These are phyloP conservation scores for Retiboletus flavoniger DNA, from an alignment of 1,284 basidiomycete species.

Conservation along the genomic window DNA sequence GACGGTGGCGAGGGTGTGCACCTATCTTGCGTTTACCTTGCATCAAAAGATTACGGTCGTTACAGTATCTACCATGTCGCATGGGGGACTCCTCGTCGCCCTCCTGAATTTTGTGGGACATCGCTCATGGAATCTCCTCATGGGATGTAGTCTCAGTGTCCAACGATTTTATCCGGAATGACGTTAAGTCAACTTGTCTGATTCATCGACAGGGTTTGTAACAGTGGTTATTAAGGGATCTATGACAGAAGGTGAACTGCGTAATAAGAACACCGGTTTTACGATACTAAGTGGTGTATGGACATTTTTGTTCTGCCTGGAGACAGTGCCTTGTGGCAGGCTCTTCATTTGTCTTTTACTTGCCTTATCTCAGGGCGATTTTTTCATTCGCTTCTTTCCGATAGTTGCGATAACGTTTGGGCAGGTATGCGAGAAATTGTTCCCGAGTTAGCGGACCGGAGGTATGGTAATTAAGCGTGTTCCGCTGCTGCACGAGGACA, in stretches of 20 bases:
- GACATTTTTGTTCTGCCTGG: not conserved
- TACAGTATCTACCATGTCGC: conserved; percentile 59
- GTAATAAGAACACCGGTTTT: not conserved
- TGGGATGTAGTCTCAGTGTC: conserved; percentile 49
- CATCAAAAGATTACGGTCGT: not conserved
- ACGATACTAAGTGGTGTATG: not conserved
- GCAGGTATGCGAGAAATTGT: not conserved
- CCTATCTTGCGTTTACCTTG: not conserved
- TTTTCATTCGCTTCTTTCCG: not conserved
- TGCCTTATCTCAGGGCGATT: not conserved
- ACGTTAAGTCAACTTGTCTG: not conserved
- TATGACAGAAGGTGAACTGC: not conserved
- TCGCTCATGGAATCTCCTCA: conserved; percentile 43
- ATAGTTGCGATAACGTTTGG: conserved; percentile 4
- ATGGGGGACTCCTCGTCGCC: conserved; percentile 57
- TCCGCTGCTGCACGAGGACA: conserved; percentile 8
- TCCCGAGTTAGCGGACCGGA: not conserved
- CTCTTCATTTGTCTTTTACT: not conserved
- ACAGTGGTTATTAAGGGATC: conserved; percentile 9
- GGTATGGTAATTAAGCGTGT: not conserved
- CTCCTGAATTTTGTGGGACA: conserved; percentile 46
- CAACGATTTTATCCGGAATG: not conserved
- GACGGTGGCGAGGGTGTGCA: conserved; percentile 44
- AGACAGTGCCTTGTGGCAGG: not conserved
- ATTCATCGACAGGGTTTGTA: conserved; percentile 10